These are phyloP conservation scores for Termitomyces sp. DNA, from an alignment of 768 basidiomycete species.

Conservation along the genomic window DNA sequence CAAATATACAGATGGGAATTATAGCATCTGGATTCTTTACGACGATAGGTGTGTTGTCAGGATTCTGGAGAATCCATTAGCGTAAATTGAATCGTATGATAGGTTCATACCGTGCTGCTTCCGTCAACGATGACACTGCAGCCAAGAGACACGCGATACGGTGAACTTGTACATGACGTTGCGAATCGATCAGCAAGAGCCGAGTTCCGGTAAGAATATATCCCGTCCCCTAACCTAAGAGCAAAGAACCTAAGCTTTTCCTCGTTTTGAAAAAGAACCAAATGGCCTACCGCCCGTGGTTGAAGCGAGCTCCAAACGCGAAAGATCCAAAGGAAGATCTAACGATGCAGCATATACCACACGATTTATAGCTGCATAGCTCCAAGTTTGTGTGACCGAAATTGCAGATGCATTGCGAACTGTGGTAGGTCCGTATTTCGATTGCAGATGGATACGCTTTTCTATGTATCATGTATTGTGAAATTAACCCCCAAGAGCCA, in stretches of 20 bases:
- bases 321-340: constrained; percentile 52
- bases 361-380: constrained; percentile 55
- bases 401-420: constrained; percentile 65
- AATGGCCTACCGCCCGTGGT: constrained; percentile 45
- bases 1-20: constrained; percentile 1
- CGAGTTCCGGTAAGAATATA: constrained; percentile 60
- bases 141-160: constrained; percentile 60
- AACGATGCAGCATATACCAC: constrained; percentile 57
- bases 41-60: constrained; percentile 46
- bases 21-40: constrained; percentile 30
- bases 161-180: constrained; percentile 63
- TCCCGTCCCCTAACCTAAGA: constrained; percentile 51
- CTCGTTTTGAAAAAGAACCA: background rate
- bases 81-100: background rate
- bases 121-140: constrained; percentile 46
- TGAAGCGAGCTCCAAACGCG: constrained; percentile 47
- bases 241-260: constrained; percentile 5
- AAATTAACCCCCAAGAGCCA: background rate
- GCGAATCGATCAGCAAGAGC: constrained; percentile 51
- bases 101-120: constrained; percentile 8
- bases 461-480: constrained; percentile 11
- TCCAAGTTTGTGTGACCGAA: constrained; percentile 46
- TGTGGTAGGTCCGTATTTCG: constrained; percentile 56
- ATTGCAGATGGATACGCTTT: constrained; percentile 30
- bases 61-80: constrained; percentile 26